Evolutionary conservation across 2,329 filamentous ascomycete genomes (phyloP), one percentile per base, ranked within the genome.

Genomic region (Aspergillus viridinutans): DNA sequence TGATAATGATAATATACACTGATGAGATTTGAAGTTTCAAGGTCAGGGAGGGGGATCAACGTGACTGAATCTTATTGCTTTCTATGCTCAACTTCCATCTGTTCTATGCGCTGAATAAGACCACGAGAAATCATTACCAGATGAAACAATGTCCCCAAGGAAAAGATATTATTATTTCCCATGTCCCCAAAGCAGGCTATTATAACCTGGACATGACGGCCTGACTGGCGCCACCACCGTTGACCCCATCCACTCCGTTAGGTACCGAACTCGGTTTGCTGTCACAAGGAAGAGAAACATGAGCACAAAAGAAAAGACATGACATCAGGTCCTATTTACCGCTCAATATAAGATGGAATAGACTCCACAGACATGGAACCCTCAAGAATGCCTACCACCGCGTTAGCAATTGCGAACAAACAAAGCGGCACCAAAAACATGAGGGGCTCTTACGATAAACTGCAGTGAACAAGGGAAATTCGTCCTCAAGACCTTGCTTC

Each of bases 391-490:
- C 86, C 85, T 83, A 59, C 43, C 29, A 8, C 48, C 43, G 52
- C 1, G 56, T 72, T 48, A 67, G 64, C 35, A 49, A 53, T 58
- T 62, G 58, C 7, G 53, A 62, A 60, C 55, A 42, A 53, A 10
- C 43, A 53, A 14, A 5, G 64, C 45, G 8, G n/a, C 49, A 49
- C 29, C 23, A 25, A 38, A n/a, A n/a, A 45, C 9, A 49, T 14
- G 9, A 42, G 47, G 35, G 64, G 51, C 26, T 70, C 79, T 74
- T 70, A 81, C 79, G 79, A 69, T 90, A 87, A 52, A 97, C 92
- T 1, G 91, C 90, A 8, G 91, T 97, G 72, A 99, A 95, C 5
- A 99, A 79, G 21, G 94, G 94, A 73, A 96, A 99, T 52, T 96
- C 88, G 32, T 85, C 80, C 76, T 95, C 92, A 62, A 88, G 77